These are phyloP conservation scores for Nakazawaea anatomiae DNA, from an alignment of 805 yeast genomes.

Conservation along the genomic window DNA sequence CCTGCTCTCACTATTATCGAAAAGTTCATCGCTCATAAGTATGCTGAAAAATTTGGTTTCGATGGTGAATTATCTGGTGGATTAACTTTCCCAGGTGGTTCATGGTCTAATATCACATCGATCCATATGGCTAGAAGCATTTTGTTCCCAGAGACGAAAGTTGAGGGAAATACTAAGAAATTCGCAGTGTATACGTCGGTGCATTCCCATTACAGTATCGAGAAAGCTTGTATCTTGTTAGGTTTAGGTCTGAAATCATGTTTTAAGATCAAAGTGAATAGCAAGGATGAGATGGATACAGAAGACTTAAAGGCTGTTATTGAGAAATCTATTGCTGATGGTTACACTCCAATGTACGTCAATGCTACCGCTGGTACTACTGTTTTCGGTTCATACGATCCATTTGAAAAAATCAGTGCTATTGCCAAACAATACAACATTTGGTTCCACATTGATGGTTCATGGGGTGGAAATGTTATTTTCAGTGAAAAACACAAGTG, in stretches of 20 bases:
- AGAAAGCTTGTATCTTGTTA: constrained; percentile 70
- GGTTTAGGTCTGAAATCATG: constrained; percentile 65
- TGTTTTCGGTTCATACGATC: constrained; percentile 79
- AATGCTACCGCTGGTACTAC: constrained; percentile 89
- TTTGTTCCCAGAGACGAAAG: constrained; percentile 63
- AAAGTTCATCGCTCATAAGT: constrained; percentile 57
- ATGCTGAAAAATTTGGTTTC: constrained; percentile 64
- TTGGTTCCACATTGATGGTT: constrained; percentile 86
- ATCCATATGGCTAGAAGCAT: constrained; percentile 70
- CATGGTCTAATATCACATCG: constrained; percentile 79
- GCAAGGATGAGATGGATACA: constrained; percentile 51
- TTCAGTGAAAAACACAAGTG: constrained; percentile 46
- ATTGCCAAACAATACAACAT: constrained; percentile 48
- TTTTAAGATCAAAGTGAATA: constrained; percentile 54
- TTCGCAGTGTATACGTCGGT: constrained; percentile 68
- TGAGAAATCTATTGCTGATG: constrained; percentile 34
- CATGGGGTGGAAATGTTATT: constrained; percentile 86
- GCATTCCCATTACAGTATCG: constrained; percentile 77
- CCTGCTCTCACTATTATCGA: constrained; percentile 77
- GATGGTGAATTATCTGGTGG: constrained; percentile 61
- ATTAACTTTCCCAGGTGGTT: constrained; percentile 80
- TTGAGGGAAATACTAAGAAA: constrained; percentile 47
- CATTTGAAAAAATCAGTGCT: constrained; percentile 46
- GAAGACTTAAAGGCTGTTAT: constrained; percentile 42
- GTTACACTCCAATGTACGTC: constrained; percentile 66